A percentile compares a stretch with the other conserved stretches of the same genome.
phyloP scores from a whole-genome alignment of 2,329 filamentous ascomycete genomes.

The Colletotrichum shisoi region DNA sequence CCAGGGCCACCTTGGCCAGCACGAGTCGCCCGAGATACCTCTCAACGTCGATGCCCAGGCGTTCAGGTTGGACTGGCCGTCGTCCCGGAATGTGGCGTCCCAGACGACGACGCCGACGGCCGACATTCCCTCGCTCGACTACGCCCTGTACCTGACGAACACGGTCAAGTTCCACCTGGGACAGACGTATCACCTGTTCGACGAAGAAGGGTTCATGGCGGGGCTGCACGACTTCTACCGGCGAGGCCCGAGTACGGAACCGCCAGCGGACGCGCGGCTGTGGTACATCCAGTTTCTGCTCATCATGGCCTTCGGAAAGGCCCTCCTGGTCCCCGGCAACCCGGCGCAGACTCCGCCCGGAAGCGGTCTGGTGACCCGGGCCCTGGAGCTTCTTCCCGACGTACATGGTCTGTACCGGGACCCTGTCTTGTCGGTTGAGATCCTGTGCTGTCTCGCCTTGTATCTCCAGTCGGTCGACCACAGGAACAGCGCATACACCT shows the following conservation, averaged over 20 bases:
- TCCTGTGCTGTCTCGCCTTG: slow-evolving; percentile 56
- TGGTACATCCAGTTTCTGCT: slow-evolving; percentile 64
- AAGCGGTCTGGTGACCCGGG: slow-evolving; percentile 41
- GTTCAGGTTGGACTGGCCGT: slow-evolving; percentile 21
- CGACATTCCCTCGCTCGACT: slow-evolving; percentile 17
- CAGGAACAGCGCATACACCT: slow-evolving; percentile 52
- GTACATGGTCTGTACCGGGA: slow-evolving; percentile 49
- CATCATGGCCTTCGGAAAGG: slow-evolving; percentile 64
- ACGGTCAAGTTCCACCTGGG: slow-evolving; percentile 64
- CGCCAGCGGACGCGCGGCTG: slow-evolving; percentile 43
- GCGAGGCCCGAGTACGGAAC: slow-evolving; percentile 24
- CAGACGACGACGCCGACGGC: not conserved
- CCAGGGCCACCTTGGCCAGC: slow-evolving; percentile 43
- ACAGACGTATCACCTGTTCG: slow-evolving; percentile 62
- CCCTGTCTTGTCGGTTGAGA: slow-evolving; percentile 54
- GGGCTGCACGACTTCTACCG: slow-evolving; percentile 45
- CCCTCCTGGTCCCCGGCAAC: slow-evolving; percentile 58
- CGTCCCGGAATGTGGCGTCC: not conserved
- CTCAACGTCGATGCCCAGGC: slow-evolving; percentile 20
- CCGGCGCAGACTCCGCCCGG: slow-evolving; percentile 54
- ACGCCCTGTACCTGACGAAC: slow-evolving; percentile 62
- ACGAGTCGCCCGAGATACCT: slow-evolving; percentile 28
- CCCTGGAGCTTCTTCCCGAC: slow-evolving; percentile 51
- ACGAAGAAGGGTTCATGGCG: slow-evolving; percentile 60
- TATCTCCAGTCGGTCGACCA: slow-evolving; percentile 58